Evolutionary conservation across 2,329 filamentous ascomycete genomes (phyloP).

Genomic region (Colletotrichum lentis): DNA sequence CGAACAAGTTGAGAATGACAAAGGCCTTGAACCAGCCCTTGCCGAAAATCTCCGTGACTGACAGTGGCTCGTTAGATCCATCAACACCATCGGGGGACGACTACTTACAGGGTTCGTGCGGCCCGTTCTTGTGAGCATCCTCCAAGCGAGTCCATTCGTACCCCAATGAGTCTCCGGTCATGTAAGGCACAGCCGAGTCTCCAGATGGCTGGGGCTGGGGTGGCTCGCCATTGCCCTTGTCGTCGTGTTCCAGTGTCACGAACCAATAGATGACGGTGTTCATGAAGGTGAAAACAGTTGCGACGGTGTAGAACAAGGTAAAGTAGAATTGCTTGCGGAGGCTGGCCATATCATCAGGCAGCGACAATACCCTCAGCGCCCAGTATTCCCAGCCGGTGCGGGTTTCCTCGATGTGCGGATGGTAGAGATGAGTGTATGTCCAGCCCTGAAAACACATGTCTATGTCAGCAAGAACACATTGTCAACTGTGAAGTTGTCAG

Average conservation of each 20-base stretch:
- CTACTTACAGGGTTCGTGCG: slow-evolving; percentile 37
- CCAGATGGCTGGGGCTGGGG: slow-evolving; percentile 34
- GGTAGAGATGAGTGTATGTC: slow-evolving; percentile 62
- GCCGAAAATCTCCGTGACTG: slow-evolving; percentile 59
- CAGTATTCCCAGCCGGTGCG: slow-evolving; percentile 49
- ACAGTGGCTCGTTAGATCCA: slow-evolving; percentile 8
- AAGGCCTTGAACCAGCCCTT: slow-evolving; percentile 59
- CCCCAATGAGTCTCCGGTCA: slow-evolving; percentile 4
- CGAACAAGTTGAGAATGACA: slow-evolving; percentile 57
- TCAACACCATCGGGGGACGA: neutral
- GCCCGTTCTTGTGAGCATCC: slow-evolving; percentile 14
- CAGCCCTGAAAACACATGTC: slow-evolving; percentile 51
- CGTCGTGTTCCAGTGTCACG: slow-evolving; percentile 48
- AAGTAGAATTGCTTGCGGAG: slow-evolving; percentile 58
- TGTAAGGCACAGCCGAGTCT: slow-evolving; percentile 7
- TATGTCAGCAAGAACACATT: neutral
- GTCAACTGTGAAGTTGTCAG: neutral
- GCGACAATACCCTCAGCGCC: slow-evolving; percentile 54
- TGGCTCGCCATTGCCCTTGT: slow-evolving; percentile 32
- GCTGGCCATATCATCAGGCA: slow-evolving; percentile 53
- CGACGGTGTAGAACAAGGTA: slow-evolving; percentile 59
- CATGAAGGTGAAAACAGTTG: slow-evolving; percentile 58
- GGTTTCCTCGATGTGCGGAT: slow-evolving; percentile 52
- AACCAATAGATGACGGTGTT: slow-evolving; percentile 62
- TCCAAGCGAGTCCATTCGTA: slow-evolving; percentile 41